A percentile compares a stretch with the other conserved stretches of the same genome.
Conservation (phyloP, 176 grass and related monocot genomes). For the Cenchrus purpureus region DNA sequence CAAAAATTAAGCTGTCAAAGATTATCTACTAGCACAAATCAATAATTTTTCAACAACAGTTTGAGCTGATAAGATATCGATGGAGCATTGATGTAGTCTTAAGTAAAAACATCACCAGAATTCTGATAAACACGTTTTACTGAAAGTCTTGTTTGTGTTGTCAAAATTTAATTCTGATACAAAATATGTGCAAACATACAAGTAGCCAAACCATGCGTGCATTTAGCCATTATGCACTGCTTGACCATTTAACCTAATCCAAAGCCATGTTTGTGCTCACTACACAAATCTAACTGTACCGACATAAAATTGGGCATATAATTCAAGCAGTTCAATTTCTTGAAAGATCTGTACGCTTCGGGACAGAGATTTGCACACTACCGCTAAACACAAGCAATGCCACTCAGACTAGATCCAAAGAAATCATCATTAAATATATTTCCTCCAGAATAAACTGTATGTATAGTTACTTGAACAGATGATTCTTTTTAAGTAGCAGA, state of each 20-base stretch:
- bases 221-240: background rate
- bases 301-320: background rate
- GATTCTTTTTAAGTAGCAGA: too few relatives aligned
- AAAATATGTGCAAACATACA: background rate
- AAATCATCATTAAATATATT: background rate
- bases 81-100: background rate
- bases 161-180: too few relatives aligned
- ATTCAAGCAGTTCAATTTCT: background rate
- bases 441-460: background rate
- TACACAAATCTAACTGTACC: background rate
- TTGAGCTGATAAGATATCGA: background rate
- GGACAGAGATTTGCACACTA: too few relatives aligned
- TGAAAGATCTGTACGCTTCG: background rate
- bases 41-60: background rate
- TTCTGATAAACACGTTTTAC: background rate
- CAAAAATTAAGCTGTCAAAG: background rate
- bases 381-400: background rate
- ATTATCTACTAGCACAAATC: background rate
- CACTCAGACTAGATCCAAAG: background rate
- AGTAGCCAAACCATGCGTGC: background rate
- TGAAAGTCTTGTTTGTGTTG: too few relatives aligned
- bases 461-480: too few relatives aligned
- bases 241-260: background rate
- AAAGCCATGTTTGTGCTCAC: background rate
- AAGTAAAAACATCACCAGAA: background rate